phyloP scores from a whole-genome alignment of 768 basidiomycete species.

The Panaeolus cyanescens region DNA sequence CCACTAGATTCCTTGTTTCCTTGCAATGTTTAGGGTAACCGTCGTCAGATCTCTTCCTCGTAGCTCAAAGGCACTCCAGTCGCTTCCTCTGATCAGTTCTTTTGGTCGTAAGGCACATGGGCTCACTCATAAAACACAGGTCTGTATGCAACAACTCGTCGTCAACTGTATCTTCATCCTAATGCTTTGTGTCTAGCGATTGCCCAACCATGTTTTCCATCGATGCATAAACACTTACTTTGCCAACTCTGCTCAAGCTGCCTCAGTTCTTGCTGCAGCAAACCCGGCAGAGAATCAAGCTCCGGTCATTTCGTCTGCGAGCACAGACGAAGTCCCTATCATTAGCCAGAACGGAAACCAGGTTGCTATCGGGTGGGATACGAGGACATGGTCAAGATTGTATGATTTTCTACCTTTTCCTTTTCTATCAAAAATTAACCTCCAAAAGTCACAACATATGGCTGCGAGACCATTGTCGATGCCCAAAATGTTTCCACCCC shows the following conservation, averaged over 20 bases:
- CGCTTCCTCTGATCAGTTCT: not conserved
- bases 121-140: too few relatives aligned
- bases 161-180: not conserved
- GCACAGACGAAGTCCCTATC: conserved; percentile 47
- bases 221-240: conserved; percentile 3
- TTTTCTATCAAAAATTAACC: not conserved
- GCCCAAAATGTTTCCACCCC: conserved; percentile 82
- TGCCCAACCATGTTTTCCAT: not conserved
- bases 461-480: conserved; percentile 92
- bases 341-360: conserved; percentile 58
- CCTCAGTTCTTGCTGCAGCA: conserved; percentile 22
- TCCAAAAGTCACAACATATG: conserved; percentile 80
- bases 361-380: conserved; percentile 75
- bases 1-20: not conserved
- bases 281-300: conserved; percentile 17
- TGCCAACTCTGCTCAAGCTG: conserved; percentile 9
- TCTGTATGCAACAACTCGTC: too few relatives aligned
- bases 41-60: not conserved
- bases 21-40: not conserved
- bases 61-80: not conserved
- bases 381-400: conserved; percentile 76
- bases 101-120: not conserved
- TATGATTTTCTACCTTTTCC: conserved; percentile 24
- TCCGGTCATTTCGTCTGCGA: conserved; percentile 23
- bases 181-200: not conserved